A percentile compares a stretch with the other conserved stretches of the same genome.
These are phyloP conservation scores for Hypoxylon sp. DNA, from an alignment of 2,329 filamentous ascomycete species.

Conservation along the genomic window DNA sequence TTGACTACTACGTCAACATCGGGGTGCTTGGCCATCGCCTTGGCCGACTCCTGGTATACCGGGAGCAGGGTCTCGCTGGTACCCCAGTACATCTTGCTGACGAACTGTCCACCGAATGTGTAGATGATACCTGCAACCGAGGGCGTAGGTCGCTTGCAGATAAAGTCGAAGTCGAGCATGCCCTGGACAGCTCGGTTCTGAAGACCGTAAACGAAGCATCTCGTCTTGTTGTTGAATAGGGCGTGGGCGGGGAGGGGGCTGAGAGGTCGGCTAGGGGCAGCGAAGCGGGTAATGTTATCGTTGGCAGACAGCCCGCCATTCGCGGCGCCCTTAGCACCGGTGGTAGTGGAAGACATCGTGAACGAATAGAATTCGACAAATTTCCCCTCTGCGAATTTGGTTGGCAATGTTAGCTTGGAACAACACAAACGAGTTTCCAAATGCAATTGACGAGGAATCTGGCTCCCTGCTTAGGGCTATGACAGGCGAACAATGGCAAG, in stretches of 20 bases:
- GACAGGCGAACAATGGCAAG: conserved; percentile 1
- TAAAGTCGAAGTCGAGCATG: conserved; percentile 99
- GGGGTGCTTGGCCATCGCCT: conserved; percentile 95
- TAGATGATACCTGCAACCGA: conserved; percentile 99
- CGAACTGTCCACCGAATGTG: conserved; percentile 99
- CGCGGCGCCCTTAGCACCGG: conserved; percentile 61
- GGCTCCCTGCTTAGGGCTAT: conserved; percentile 3
- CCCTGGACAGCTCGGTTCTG: conserved; percentile 93
- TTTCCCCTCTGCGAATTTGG: conserved; percentile 21
- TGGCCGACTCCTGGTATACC: conserved; percentile 93
- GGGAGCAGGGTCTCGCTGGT: conserved; percentile 98
- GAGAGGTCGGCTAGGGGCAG: conserved; percentile 89
- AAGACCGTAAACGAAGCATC: conserved; percentile 99
- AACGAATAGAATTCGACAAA: conserved; percentile 39
- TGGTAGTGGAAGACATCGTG: conserved; percentile 68
- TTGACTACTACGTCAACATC: conserved; percentile 99
- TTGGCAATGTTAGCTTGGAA: conserved; percentile 20
- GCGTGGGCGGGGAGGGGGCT: conserved; percentile 89
- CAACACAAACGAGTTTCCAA: conserved; percentile 7
- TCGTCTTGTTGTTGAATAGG: conserved; percentile 98
- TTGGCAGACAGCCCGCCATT: conserved; percentile 78
- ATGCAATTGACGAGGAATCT: conserved; percentile 1
- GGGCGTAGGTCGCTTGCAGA: conserved; percentile 97
- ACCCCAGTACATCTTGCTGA: conserved; percentile 99
- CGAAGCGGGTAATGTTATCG: conserved; percentile 98